A percentile compares a stretch with the other conserved stretches of the same genome.
Conservation (phyloP, 2,329 filamentous ascomycete genomes). For the Aspergillus sp. region DNA sequence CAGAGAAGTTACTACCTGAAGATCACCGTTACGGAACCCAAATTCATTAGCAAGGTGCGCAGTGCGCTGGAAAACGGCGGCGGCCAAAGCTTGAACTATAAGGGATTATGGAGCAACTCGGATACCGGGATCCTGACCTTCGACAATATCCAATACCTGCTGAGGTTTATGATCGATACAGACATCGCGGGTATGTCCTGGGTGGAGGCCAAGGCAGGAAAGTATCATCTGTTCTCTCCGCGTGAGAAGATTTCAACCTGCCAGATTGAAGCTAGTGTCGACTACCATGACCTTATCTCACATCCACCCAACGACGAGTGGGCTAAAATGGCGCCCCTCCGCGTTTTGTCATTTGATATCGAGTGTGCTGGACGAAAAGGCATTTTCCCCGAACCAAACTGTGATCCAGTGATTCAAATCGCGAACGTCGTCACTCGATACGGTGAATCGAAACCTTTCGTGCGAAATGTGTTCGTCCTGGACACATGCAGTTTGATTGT, state of each 20-base stretch:
- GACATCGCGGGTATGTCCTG: constrained; percentile 94
- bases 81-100: constrained; percentile 65
- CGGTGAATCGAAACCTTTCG: constrained; percentile 90
- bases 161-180: constrained; percentile 97
- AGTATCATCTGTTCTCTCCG: constrained; percentile 62
- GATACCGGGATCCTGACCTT: constrained; percentile 75
- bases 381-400: constrained; percentile 85
- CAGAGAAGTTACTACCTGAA: constrained; percentile 86
- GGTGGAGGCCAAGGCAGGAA: constrained; percentile 72
- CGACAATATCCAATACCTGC: constrained; percentile 89
- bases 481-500: constrained; percentile 90
- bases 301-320: constrained; percentile 88
- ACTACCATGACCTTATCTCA: constrained; percentile 74
- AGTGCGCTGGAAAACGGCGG: constrained; percentile 61
- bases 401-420: constrained; percentile 95
- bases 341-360: constrained; percentile 94
- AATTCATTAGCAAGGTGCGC: constrained; percentile 68
- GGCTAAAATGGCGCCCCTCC: constrained; percentile 93
- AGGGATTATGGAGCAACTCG: constrained; percentile 70
- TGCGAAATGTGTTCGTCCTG: constrained; percentile 92
- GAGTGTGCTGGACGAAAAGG: constrained; percentile 97
- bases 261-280: constrained; percentile 85
- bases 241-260: constrained; percentile 76
- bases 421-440: constrained; percentile 92
- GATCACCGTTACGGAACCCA: constrained; percentile 85